Evolutionary conservation across 352 stramenopile species (phyloP), one percentile per base, ranked within the genome.

Genomic region (Globisporangium splendens): DNA sequence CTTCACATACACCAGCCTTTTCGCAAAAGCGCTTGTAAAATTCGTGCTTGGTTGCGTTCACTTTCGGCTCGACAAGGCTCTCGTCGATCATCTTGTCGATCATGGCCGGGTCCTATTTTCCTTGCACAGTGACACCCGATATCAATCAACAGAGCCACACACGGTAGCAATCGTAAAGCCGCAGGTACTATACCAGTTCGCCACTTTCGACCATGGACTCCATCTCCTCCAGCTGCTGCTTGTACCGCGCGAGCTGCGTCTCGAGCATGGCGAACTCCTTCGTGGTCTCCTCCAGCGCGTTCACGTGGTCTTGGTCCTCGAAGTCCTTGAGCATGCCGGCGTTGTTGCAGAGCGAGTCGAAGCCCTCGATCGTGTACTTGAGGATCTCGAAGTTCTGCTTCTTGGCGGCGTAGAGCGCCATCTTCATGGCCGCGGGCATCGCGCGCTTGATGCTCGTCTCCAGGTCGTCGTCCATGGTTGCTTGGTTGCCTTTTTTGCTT

Each of bases 11-110:
- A 41, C 83, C 86, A 33, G 86, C 86, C 42, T 71, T 67, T 12
- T 89, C 73, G 59, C 80, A 89, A 48, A 95, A 95, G 38, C 75
- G 75, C 62, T 88, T 92, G 73, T 92, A 91, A 42, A 83, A 77
- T 6, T 90, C 77, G 64, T 90, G 76, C 53, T 84, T 77, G 43
- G 66, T 65, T 5, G 69, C 49, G 53, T 91, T 86, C n/a, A 88
- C 61, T n/a, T 69, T 66, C 0, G 83, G 83, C 39, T 67, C 76
- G n/a, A 54, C 64, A 44, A 83, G 63, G 48, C 72, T 70, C 43
- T 73, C 56, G 55, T 88, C 64, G 39, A 89, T 59, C 65, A 91
- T 65, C 49, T 86, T 79, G 51, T 91, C 79, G 43, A 93, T 86
- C 44, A 77, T 72, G 21, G 59, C 51, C 46, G 73, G 60, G 43